Conservation (phyloP, 805 yeast genomes). For the Scheffersomyces lignosus region DNA sequence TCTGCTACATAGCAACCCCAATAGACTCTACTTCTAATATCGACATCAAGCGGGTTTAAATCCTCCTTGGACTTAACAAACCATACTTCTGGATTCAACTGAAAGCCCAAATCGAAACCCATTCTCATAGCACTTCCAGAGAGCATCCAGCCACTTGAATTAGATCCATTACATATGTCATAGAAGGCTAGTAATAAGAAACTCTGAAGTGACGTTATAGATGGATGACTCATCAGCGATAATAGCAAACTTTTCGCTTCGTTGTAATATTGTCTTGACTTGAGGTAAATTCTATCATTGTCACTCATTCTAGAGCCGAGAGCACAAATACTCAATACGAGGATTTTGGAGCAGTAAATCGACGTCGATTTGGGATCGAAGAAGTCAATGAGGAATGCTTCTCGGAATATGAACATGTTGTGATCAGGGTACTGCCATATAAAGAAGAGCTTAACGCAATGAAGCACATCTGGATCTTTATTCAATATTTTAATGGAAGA, state of each 20-base stretch:
- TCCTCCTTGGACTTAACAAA: slow-evolving; percentile 40
- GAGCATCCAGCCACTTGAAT: slow-evolving; percentile 62
- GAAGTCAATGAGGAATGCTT: slow-evolving; percentile 60
- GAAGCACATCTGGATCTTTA: slow-evolving; percentile 34
- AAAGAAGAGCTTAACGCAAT: slow-evolving; percentile 48
- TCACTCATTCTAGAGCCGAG: slow-evolving; percentile 55
- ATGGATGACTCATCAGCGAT: slow-evolving; percentile 44
- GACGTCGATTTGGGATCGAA: slow-evolving; percentile 53
- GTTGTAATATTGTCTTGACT: slow-evolving; percentile 46
- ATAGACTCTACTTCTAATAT: slow-evolving; percentile 57
- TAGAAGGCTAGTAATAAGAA: slow-evolving; percentile 58
- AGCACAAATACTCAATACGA: slow-evolving; percentile 58
- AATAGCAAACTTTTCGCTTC: slow-evolving; percentile 46
- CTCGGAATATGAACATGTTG: slow-evolving; percentile 62
- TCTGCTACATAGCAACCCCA: slow-evolving; percentile 71
- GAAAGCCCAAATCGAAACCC: slow-evolving; percentile 67
- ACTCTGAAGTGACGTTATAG: slow-evolving; percentile 59
- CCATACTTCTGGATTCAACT: slow-evolving; percentile 63
- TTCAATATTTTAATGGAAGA: slow-evolving; percentile 25
- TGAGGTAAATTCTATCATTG: slow-evolving; percentile 38
- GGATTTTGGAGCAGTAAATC: slow-evolving; percentile 54
- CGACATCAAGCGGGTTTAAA: slow-evolving; percentile 50
- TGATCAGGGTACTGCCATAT: slow-evolving; percentile 68
- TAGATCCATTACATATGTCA: slow-evolving; percentile 60
- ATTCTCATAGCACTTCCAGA: slow-evolving; percentile 63